These are phyloP conservation scores for Salvia miltiorrhiza DNA, from an alignment of 257 asterid genomes.

Conservation along the genomic window DNA sequence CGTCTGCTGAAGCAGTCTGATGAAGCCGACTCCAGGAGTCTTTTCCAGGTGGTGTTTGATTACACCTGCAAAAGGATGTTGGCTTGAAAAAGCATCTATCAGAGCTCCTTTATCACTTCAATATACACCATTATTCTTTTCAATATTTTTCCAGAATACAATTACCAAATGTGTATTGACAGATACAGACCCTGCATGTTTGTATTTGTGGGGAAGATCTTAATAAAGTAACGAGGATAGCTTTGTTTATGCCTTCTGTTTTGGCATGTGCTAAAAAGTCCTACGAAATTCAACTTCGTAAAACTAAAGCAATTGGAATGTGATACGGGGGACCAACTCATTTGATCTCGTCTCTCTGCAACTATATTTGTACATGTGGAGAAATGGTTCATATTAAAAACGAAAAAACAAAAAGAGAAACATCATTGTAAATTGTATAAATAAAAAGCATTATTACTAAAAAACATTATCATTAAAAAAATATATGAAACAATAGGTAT, in stretches of 20 bases:
- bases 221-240: not conserved
- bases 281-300: too few relatives aligned
- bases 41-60: constrained; percentile 70
- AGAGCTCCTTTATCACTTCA: not conserved
- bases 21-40: constrained; percentile 62
- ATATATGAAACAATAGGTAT: too few relatives aligned
- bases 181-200: not conserved
- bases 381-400: too few relatives aligned
- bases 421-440: too few relatives aligned
- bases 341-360: too few relatives aligned
- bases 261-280: not conserved
- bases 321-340: too few relatives aligned
- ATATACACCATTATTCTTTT: constrained; percentile 10
- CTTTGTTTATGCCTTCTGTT: not conserved
- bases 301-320: too few relatives aligned
- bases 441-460: too few relatives aligned
- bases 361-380: too few relatives aligned
- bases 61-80: constrained; percentile 73
- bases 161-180: not conserved
- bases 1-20: constrained; percentile 63
- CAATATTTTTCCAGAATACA: not conserved
- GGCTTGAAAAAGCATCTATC: constrained; percentile 21
- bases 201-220: not conserved
- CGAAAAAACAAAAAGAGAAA: too few relatives aligned
- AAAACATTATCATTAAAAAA: too few relatives aligned